A percentile compares a stretch with the other conserved stretches of the same genome.
phyloP scores from a whole-genome alignment of 2,329 filamentous ascomycete species.

The Chrysosporium queenslandicum region DNA sequence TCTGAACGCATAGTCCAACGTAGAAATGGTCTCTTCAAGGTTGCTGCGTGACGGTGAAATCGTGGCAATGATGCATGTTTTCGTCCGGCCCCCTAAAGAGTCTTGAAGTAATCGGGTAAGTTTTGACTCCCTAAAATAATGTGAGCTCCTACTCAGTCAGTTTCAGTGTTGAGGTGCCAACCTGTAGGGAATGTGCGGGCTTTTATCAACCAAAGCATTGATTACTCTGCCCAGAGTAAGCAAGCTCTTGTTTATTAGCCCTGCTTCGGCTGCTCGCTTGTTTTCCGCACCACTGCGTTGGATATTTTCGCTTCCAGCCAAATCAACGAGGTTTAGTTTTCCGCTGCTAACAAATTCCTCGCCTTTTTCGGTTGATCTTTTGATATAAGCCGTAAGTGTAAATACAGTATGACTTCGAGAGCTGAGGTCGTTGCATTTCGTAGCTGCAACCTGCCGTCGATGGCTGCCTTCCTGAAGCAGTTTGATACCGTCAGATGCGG shows the following conservation, averaged over 20 bases:
- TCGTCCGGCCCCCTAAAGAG: slow-evolving; percentile 86
- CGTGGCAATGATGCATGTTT: slow-evolving; percentile 97
- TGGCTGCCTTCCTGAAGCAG: slow-evolving; percentile 80
- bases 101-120: slow-evolving; percentile 91
- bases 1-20: slow-evolving; percentile 91
- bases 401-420: slow-evolving; percentile 96
- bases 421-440: slow-evolving; percentile 98
- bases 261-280: slow-evolving; percentile 90
- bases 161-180: slow-evolving; percentile 14
- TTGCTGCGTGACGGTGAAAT: slow-evolving; percentile 91
- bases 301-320: slow-evolving; percentile 96
- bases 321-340: slow-evolving; percentile 91
- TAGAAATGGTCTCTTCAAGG: slow-evolving; percentile 95
- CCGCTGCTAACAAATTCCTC: slow-evolving; percentile 85
- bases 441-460: slow-evolving; percentile 94
- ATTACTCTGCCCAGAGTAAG: slow-evolving; percentile 92
- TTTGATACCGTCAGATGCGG: slow-evolving; percentile 73
- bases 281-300: slow-evolving; percentile 95
- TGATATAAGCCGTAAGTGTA: slow-evolving; percentile 85
- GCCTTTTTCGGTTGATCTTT: slow-evolving; percentile 67
- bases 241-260: slow-evolving; percentile 95
- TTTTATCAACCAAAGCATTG: slow-evolving; percentile 87
- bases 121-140: slow-evolving; percentile 68
- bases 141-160: neutral
- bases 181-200: slow-evolving; percentile 72